These are phyloP conservation scores for Solanum clarkiae DNA, from an alignment of 257 asterid genomes.

Conservation along the genomic window DNA sequence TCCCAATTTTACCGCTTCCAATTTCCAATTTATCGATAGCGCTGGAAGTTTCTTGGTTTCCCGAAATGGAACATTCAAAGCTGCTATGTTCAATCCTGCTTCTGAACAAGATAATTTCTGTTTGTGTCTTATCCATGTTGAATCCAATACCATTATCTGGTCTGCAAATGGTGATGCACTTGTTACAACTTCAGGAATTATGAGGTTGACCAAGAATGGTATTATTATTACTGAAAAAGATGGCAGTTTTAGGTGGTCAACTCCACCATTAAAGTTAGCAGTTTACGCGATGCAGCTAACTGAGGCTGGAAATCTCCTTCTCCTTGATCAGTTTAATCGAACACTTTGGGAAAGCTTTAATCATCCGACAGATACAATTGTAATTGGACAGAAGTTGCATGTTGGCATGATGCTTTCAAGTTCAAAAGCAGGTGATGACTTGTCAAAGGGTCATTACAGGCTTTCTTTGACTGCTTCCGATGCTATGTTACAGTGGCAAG, in stretches of 20 bases:
- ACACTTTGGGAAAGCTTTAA: constrained; percentile 63
- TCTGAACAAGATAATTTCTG: constrained; percentile 23
- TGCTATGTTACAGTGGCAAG: constrained; percentile 37
- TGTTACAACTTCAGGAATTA: constrained; percentile 25
- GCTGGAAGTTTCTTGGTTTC: constrained; percentile 51
- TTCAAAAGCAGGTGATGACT: constrained; percentile 24
- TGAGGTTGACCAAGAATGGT: constrained; percentile 30
- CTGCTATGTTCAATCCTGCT: constrained; percentile 40
- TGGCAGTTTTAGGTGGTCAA: constrained; percentile 40
- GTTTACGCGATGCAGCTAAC: constrained; percentile 32
- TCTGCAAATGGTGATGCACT: constrained; percentile 62
- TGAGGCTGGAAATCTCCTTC: constrained; percentile 47
- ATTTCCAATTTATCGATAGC: constrained; percentile 16
- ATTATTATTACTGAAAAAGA: constrained; percentile 21
- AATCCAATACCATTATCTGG: constrained; percentile 49
- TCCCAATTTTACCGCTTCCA: constrained; percentile 48
- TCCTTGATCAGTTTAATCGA: constrained; percentile 35
- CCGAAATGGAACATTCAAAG: constrained; percentile 39
- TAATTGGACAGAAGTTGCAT: constrained; percentile 39
- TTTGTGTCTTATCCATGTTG: constrained; percentile 42
- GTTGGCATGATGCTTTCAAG: constrained; percentile 18
- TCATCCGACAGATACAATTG: constrained; percentile 58
- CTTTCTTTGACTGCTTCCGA: constrained; percentile 36
- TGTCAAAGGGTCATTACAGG: constrained; percentile 33
- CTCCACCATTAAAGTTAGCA: constrained; percentile 18